Evolutionary conservation across 257 asterid genomes (phyloP).

Genomic region (Nicotiana tomentosiformis): DNA sequence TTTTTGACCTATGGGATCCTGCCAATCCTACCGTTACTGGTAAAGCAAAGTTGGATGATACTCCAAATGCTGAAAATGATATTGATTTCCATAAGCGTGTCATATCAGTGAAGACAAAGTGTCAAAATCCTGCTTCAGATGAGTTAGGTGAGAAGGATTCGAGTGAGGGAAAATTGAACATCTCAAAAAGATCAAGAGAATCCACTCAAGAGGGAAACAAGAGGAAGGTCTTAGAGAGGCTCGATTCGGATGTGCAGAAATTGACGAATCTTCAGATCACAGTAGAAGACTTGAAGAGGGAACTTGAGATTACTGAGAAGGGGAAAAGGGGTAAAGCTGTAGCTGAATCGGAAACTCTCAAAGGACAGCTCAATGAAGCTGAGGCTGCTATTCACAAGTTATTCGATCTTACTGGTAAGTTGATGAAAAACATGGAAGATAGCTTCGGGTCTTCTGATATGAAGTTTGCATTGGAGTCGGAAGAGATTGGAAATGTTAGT

Average conservation of each 20-base stretch:
- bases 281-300: slow-evolving; percentile 72
- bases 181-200: slow-evolving; percentile 46
- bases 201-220: slow-evolving; percentile 61
- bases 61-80: slow-evolving; percentile 20
- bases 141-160: slow-evolving; percentile 33
- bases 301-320: slow-evolving; percentile 65
- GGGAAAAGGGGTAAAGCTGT: slow-evolving; percentile 75
- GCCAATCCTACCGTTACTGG: slow-evolving; percentile 19
- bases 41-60: slow-evolving; percentile 19
- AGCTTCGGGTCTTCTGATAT: slow-evolving; percentile 31
- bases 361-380: slow-evolving; percentile 84
- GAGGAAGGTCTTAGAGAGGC: slow-evolving; percentile 72
- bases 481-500: slow-evolving; percentile 44
- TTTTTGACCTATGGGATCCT: slow-evolving; percentile 40
- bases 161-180: slow-evolving; percentile 56
- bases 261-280: slow-evolving; percentile 81
- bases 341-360: slow-evolving; percentile 61
- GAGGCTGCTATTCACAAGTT: slow-evolving; percentile 58
- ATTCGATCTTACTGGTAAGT: slow-evolving; percentile 58
- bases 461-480: slow-evolving; percentile 58
- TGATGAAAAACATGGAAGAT: slow-evolving; percentile 58
- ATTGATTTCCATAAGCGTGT: slow-evolving; percentile 30
- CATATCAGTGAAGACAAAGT: slow-evolving; percentile 45
- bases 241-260: slow-evolving; percentile 82
- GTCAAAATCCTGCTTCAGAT: slow-evolving; percentile 27